A percentile compares a stretch with the other conserved stretches of the same genome.
phyloP scores from a whole-genome alignment of 1,139 yeast genomes.

The Zygosaccharomyces sapae region DNA sequence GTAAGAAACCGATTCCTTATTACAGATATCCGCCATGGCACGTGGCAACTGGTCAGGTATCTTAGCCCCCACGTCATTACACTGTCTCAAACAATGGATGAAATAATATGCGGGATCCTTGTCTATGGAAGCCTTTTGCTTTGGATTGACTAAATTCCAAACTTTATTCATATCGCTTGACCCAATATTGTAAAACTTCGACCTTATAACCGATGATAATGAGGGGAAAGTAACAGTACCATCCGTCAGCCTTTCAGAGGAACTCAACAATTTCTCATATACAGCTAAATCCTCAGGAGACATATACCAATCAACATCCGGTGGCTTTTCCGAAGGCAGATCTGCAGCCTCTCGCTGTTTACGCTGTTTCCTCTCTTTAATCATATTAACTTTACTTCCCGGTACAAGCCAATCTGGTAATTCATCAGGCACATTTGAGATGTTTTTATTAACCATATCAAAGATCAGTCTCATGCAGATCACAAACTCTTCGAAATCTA shows the following conservation, averaged over 20 bases:
- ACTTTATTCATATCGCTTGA: constrained; percentile 84
- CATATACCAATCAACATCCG: constrained; percentile 88
- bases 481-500: constrained; percentile 96
- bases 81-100: constrained; percentile 83
- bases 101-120: constrained; percentile 89
- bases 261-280: constrained; percentile 73
- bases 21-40: constrained; percentile 83
- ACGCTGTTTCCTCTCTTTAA: constrained; percentile 51
- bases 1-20: constrained; percentile 78
- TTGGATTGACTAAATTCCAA: constrained; percentile 93
- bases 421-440: constrained; percentile 56
- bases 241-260: constrained; percentile 56
- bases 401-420: constrained; percentile 93
- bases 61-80: constrained; percentile 73
- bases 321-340: constrained; percentile 25
- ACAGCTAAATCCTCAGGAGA: constrained; percentile 78
- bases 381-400: constrained; percentile 75
- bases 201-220: constrained; percentile 57
- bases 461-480: constrained; percentile 93
- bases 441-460: constrained; percentile 79
- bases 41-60: constrained; percentile 96
- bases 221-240: constrained; percentile 82
- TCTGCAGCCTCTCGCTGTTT: constrained; percentile 41
- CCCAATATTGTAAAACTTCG: constrained; percentile 68
- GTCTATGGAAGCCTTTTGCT: constrained; percentile 79